These are phyloP conservation scores for Leptosphaerulina australis DNA, from an alignment of 2,329 filamentous ascomycete species.

Conservation along the genomic window DNA sequence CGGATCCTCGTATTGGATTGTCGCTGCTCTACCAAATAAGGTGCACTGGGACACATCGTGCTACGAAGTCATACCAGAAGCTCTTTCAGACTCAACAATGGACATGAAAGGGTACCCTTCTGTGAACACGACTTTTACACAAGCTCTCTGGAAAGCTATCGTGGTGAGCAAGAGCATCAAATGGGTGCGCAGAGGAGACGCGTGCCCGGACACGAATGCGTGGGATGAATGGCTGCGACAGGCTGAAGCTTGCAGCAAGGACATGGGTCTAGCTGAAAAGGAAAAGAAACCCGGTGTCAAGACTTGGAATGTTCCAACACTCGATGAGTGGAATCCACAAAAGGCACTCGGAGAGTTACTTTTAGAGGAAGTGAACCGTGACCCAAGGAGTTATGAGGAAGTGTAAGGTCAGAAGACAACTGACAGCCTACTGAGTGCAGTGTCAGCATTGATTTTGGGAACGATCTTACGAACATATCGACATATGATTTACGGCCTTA, in stretches of 20 bases:
- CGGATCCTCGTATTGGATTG: constrained; percentile 58
- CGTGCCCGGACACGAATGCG: constrained; percentile 50
- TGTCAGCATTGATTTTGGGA: no score
- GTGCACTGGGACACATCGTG: constrained; percentile 57
- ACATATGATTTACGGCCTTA: constrained; percentile 14
- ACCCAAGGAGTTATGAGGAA: constrained; percentile 21
- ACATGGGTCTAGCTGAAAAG: constrained; percentile 19
- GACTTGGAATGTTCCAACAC: constrained; percentile 41
- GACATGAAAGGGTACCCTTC: constrained; percentile 35
- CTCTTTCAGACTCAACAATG: constrained; percentile 44
- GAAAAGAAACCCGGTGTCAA: constrained; percentile 18
- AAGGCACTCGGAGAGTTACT: constrained; percentile 27
- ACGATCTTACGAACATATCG: neutral
- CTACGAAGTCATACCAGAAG: constrained; percentile 50
- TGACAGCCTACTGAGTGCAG: no score
- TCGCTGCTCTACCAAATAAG: constrained; percentile 55
- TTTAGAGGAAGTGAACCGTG: constrained; percentile 22
- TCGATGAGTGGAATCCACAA: constrained; percentile 41
- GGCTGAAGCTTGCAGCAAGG: constrained; percentile 36
- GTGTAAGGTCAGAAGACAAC: no score
- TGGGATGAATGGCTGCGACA: constrained; percentile 53
- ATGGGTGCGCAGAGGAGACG: constrained; percentile 52
- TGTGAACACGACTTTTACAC: constrained; percentile 46
- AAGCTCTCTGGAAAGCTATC: constrained; percentile 58
- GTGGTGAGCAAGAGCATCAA: constrained; percentile 51